Conservation (phyloP, 1,139 yeast genomes). For the Suzukiozyma palmioleophila region DNA sequence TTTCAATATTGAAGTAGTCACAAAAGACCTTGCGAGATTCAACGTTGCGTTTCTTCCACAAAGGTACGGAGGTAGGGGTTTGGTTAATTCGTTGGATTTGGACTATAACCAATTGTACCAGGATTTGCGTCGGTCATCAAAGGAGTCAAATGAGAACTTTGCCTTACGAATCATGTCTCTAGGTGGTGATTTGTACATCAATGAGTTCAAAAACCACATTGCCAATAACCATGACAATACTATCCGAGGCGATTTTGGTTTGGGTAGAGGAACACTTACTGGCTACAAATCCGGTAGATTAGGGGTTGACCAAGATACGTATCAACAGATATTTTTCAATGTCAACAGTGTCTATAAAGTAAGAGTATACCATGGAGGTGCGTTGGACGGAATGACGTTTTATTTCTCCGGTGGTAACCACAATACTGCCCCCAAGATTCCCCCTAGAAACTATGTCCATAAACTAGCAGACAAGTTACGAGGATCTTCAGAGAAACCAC, state of each 20-base stretch:
- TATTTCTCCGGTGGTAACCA: constrained; percentile 11
- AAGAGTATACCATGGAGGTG: constrained; percentile 65
- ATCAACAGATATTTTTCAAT: constrained; percentile 27
- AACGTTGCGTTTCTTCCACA: constrained; percentile 58
- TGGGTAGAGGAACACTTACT: constrained; percentile 27
- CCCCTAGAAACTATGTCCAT: constrained; percentile 43
- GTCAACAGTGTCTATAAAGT: constrained; percentile 36
- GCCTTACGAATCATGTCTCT: constrained; percentile 46
- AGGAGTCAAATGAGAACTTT: constrained; percentile 32
- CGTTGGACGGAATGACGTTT: constrained; percentile 67
- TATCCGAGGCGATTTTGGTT: constrained; percentile 40
- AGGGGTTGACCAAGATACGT: constrained; percentile 27
- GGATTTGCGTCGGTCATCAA: constrained; percentile 24
- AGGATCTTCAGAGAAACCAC: not conserved
- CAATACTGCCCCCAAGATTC: constrained; percentile 42
- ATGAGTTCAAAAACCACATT: constrained; percentile 25
- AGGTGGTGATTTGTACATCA: constrained; percentile 34
- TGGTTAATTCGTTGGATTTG: constrained; percentile 48
- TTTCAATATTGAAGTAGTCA: constrained; percentile 62
- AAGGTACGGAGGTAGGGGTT: constrained; percentile 55
- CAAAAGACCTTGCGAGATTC: constrained; percentile 61
- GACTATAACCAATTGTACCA: constrained; percentile 42
- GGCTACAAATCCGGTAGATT: constrained; percentile 46
- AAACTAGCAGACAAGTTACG: constrained; percentile 17
- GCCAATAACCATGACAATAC: constrained; percentile 11